A percentile compares a stretch with the other conserved stretches of the same genome.
Evolutionary conservation across 176 grass and related monocot species (phyloP).

Genomic region (Melocanna baccifera): DNA sequence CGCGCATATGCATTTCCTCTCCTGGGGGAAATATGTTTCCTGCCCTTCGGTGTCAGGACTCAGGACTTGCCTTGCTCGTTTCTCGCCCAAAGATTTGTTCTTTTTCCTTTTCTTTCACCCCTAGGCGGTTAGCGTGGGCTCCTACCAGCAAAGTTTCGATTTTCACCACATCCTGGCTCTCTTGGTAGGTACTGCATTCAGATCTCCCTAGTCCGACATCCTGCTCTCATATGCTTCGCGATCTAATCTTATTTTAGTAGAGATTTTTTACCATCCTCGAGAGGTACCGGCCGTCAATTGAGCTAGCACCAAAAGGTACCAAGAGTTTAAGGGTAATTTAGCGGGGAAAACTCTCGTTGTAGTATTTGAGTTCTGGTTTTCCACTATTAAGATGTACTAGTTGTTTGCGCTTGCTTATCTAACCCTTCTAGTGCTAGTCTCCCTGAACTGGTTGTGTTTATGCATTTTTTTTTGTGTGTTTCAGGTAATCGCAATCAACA

Average conservation of each 20-base stretch:
- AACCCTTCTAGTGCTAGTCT: background rate
- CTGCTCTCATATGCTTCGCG: background rate
- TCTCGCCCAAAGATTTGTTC: background rate
- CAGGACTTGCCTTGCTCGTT: background rate
- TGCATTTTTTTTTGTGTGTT: background rate
- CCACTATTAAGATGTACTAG: background rate
- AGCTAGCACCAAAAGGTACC: no score
- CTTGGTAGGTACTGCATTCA: background rate
- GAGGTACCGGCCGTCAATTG: no score
- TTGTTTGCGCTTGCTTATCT: background rate
- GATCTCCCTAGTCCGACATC: background rate
- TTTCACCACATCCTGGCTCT: background rate
- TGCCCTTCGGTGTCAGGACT: background rate
- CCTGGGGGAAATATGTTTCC: background rate
- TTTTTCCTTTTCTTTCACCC: background rate
- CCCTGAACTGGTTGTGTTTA: background rate
- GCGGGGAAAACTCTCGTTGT: no score
- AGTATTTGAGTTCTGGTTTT: background rate
- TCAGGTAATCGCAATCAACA: conserved; percentile 76
- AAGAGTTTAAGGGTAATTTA: no score
- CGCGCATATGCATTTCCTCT: background rate
- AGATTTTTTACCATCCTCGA: no score
- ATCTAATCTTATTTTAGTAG: background rate
- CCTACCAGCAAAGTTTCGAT: background rate
- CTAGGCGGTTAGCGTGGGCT: background rate